Base-by-base conservation (phyloP, 495 filamentous ascomycete species). In the Parathielavia appendiculata region DNA sequence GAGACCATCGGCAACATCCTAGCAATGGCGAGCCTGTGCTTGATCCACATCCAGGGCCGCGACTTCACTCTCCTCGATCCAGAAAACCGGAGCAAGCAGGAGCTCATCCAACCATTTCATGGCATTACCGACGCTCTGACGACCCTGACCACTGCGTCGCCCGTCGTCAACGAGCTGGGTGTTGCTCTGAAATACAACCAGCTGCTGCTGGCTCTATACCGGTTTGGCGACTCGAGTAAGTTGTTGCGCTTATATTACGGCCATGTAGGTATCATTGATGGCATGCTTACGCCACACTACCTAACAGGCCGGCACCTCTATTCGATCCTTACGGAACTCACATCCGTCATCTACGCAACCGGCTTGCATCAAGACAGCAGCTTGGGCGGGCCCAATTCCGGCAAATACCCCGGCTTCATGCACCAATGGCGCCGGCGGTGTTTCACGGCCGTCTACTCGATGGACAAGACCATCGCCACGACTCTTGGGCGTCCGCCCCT, bases 401-500 rank as follows among this genome's bases (percentile, higher is more conserved):
- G 35, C 34, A 38, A 58, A 14, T 51, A 50, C 14, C 36, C 56
- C 0, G 56, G 56, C 36, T 58, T 58, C 30, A 58, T 58, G 56
- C 46, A 58, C 46, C 56, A 58, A 39, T 58, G 56, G 56, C 56
- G 56, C 12, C 56, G 56, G 20, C 56, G 56, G 9, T 58, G 56
- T 19, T 58, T 58, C 56, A 51, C 56, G 1, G 46, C 56, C 22
- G 56, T 58, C n/a, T 58, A 51, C 38, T 32, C 34, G 5, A 58
- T 58, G 56, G 56, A 58, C 22, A 58, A 58, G 56, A 51, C 46
- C 35, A 58, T 58, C 36, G 56, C 56, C 36, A 58, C 56, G 19
- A 58, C 32, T 5, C 56, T 58, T 17, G 56, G 56, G 5, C 56
- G 56, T 9, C 56, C 56, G 36, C 56, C 56, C 13, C 56, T 58